Evolutionary conservation across 768 basidiomycete species (phyloP), one percentile per base, ranked within the genome.

Genomic region (Coprinopsis cinerea): DNA sequence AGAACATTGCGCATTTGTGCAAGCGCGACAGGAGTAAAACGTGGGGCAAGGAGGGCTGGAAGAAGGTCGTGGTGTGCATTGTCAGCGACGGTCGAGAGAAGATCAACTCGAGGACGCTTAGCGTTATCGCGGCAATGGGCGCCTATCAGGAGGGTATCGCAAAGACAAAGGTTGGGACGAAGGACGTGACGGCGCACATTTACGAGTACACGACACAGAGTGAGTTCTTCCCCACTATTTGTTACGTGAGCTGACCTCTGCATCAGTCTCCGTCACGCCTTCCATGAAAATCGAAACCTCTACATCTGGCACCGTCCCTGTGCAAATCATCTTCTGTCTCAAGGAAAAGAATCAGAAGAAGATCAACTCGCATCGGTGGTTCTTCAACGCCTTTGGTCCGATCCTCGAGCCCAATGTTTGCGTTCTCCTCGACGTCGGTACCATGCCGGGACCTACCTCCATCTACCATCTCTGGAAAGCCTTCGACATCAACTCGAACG

Each of bases 31-130:
- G 89, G 42, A 88, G 84, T 57, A 93, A 90, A 75, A 96, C 89
- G 3, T 98, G 95, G 95, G 94, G 93, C 1, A 87, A 88, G 63
- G 93, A 96, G 0, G 92, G 92, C 1, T 98, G 95, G 95, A 94
- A 97, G 75, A 97, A 96, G 75, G 90, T 95, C 27, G 93, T 94
- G 6, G 86, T 95, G 9, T 92, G 89, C 60, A 83, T 94, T 57
- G 92, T 95, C 6, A 88, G 85, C 35, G 91, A 94, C 64, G 92
- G 91, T 0, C 77, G 92, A 25, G 62, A 68, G 55, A 92, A 92
- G 76, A 88, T 95, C 66, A 91, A 92, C 62, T 77, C 85, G 36
- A 69, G 90, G 53, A 89, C 87, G 14, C 64, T 92, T 59, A 86
- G 82, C 55, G 89, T 93, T 27, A 79, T 99, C 51, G 95, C 94